phyloP scores from a whole-genome alignment of 2,329 filamentous ascomycete genomes.

The Cercospora nicotianae region DNA sequence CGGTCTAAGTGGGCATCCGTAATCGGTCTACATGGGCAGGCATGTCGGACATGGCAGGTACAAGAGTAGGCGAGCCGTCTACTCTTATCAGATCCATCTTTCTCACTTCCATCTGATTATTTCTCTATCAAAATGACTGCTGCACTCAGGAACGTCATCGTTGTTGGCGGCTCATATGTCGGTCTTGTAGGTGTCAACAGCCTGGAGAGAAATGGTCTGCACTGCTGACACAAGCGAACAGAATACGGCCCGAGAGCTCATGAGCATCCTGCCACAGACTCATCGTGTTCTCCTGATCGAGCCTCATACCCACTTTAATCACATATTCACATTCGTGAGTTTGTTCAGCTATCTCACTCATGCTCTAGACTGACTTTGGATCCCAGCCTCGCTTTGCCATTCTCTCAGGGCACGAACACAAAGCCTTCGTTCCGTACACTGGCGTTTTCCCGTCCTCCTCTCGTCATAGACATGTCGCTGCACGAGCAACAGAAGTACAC shows the following conservation, averaged over 20 bases:
- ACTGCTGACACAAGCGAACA: not conserved
- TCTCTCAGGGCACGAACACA: slow-evolving; percentile 26
- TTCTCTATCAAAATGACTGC: slow-evolving; percentile 2
- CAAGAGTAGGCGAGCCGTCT: not conserved
- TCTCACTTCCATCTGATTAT: not conserved
- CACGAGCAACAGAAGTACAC: slow-evolving; percentile 23
- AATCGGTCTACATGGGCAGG: not conserved
- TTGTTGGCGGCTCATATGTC: slow-evolving; percentile 27
- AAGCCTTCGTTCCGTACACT: slow-evolving; percentile 28
- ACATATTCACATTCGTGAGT: slow-evolving; percentile 28
- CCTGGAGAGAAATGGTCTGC: not conserved
- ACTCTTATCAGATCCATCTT: not conserved
- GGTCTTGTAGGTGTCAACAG: slow-evolving; percentile 18
- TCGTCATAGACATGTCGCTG: slow-evolving; percentile 18
- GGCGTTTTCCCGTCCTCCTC: slow-evolving; percentile 19
- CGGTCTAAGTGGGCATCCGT: not conserved
- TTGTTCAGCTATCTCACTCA: not conserved
- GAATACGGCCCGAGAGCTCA: slow-evolving; percentile 24
- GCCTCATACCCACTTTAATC: slow-evolving; percentile 27
- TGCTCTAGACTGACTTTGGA: not conserved
- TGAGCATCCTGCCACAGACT: slow-evolving; percentile 21
- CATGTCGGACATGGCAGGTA: not conserved
- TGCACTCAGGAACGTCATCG: slow-evolving; percentile 25
- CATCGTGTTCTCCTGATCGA: slow-evolving; percentile 28
- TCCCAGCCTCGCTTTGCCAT: slow-evolving; percentile 27